phyloP scores from a whole-genome alignment of 1,139 yeast genomes.

The Schizosaccharomyces versatilis region DNA sequence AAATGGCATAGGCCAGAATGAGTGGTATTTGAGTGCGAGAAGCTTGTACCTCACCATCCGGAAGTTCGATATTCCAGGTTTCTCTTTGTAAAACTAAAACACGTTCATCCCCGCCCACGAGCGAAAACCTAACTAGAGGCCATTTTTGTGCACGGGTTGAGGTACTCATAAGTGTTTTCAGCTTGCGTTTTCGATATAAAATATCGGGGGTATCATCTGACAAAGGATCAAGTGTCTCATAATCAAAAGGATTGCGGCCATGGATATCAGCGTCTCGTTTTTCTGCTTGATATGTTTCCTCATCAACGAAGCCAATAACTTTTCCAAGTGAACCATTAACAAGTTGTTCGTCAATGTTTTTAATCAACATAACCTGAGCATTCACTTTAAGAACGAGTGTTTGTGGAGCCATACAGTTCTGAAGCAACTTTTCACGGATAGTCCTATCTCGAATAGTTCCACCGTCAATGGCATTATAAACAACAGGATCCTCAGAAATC shows the following conservation, averaged over 20 bases:
- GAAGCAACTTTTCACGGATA: slow-evolving; percentile 21
- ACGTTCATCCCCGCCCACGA: slow-evolving; percentile 49
- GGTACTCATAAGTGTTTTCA: slow-evolving; percentile 4
- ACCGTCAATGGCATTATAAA: slow-evolving; percentile 39
- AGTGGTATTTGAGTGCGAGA: slow-evolving; percentile 56
- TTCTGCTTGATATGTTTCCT: slow-evolving; percentile 26
- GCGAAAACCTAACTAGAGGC: slow-evolving; percentile 58
- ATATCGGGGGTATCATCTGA: slow-evolving; percentile 6
- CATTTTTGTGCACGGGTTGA: slow-evolving; percentile 15
- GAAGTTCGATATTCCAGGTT: slow-evolving; percentile 47
- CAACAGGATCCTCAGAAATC: slow-evolving; percentile 28
- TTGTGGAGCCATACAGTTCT: slow-evolving; percentile 54
- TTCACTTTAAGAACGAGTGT: slow-evolving; percentile 44
- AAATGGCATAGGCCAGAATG: slow-evolving; percentile 81
- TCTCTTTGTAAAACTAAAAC: slow-evolving; percentile 55
- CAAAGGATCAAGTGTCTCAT: background rate
- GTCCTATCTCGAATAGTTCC: slow-evolving; percentile 31
- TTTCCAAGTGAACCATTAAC: slow-evolving; percentile 88
- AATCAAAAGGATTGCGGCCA: slow-evolving; percentile 1
- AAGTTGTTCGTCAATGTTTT: slow-evolving; percentile 63
- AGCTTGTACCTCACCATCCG: slow-evolving; percentile 30
- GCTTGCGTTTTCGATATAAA: slow-evolving; percentile 5
- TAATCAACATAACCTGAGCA: slow-evolving; percentile 91
- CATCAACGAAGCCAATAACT: slow-evolving; percentile 51
- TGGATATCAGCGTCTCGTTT: slow-evolving; percentile 11